These are phyloP conservation scores for Rubus parviflorus DNA, from an alignment of 306 rosid genomes.

Conservation along the genomic window DNA sequence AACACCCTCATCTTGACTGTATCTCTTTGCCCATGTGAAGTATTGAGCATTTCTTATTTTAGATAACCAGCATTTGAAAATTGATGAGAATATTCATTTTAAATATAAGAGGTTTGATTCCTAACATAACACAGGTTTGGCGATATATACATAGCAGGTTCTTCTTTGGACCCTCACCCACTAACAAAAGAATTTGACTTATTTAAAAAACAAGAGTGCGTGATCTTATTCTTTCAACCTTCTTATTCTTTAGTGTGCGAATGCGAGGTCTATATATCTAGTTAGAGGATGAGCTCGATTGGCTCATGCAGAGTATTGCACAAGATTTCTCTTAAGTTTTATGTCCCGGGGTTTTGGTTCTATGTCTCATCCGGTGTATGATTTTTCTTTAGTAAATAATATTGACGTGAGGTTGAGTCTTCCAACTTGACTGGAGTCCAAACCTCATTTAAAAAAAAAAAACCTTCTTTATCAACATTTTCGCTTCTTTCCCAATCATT, in stretches of 20 bases:
- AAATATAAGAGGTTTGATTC: neutral
- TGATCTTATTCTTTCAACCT: too few relatives aligned
- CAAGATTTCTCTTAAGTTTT: too few relatives aligned
- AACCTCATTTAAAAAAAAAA: too few relatives aligned
- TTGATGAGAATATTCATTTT: neutral
- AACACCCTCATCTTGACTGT: neutral
- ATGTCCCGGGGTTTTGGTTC: too few relatives aligned
- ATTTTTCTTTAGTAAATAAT: too few relatives aligned
- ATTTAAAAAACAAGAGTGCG: neutral
- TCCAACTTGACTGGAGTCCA: too few relatives aligned
- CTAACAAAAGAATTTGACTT: neutral
- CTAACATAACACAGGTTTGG: neutral
- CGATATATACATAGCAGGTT: conserved; percentile 7
- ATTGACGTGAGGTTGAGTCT: too few relatives aligned
- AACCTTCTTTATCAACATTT: neutral
- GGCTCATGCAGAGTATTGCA: too few relatives aligned
- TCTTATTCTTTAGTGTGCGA: too few relatives aligned
- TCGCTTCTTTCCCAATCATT: neutral
- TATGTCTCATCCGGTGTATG: too few relatives aligned
- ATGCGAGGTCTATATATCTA: too few relatives aligned
- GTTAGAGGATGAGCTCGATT: too few relatives aligned
- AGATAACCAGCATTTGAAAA: neutral
- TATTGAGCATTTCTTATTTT: neutral
- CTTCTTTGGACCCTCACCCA: conserved; percentile 3
- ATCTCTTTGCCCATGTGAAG: conserved; percentile 13